Evolutionary conservation across 345 rosid genomes (phyloP).

Genomic region (Isatis tinctoria): DNA sequence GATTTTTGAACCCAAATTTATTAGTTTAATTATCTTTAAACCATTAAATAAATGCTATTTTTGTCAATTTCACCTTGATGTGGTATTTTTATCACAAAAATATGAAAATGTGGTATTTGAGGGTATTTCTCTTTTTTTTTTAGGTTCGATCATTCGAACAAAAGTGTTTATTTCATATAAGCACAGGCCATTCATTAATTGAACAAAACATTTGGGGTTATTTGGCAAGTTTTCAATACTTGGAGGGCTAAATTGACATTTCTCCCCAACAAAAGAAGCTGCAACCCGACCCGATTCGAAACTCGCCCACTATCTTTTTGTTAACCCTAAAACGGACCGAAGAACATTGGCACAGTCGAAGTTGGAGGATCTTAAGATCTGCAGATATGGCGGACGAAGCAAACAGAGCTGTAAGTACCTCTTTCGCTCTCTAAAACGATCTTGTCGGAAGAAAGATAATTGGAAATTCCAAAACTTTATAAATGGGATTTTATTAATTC

Average conservation of each 20-base stretch:
- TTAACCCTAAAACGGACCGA: conserved; percentile 19
- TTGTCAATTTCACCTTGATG: too few relatives aligned
- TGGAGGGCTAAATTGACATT: background rate
- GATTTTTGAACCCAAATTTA: too few relatives aligned
- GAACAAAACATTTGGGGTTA: background rate
- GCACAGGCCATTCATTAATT: background rate
- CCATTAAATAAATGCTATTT: too few relatives aligned
- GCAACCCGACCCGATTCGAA: background rate
- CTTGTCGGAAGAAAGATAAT: too few relatives aligned
- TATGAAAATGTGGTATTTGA: too few relatives aligned
- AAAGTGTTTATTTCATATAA: background rate
- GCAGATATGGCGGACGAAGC: conserved; percentile 36
- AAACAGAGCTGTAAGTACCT: conserved; percentile 21
- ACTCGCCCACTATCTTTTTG: background rate
- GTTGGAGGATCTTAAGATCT: conserved; percentile 18
- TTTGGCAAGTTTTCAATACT: background rate
- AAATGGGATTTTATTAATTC: background rate
- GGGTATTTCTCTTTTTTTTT: background rate
- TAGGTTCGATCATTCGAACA: background rate
- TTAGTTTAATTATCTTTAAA: too few relatives aligned
- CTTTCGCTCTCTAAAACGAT: background rate
- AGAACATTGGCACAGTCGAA: background rate
- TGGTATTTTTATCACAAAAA: too few relatives aligned
- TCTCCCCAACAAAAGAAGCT: background rate
- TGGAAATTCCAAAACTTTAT: background rate